phyloP scores from a whole-genome alignment of 2,329 filamentous ascomycete genomes.

The Laburnicola sp. region DNA sequence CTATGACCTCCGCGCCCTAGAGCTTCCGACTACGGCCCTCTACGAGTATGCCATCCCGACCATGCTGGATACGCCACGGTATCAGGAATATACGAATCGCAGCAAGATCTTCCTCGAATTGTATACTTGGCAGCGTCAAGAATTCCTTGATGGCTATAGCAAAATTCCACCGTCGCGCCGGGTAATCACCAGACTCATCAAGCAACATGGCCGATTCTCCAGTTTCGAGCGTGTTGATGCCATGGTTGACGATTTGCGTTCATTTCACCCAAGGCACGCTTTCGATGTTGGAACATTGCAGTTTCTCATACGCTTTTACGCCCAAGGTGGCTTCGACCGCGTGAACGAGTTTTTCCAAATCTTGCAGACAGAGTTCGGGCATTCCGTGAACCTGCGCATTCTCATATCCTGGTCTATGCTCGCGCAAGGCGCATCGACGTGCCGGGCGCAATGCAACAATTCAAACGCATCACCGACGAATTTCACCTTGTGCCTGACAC shows the following conservation, averaged over 20 bases:
- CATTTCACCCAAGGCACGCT: conserved; percentile 25
- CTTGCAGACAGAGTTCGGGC: conserved; percentile 16
- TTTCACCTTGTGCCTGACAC: conserved; percentile 62
- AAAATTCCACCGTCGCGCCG: conserved; percentile 26
- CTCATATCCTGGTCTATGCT: conserved; percentile 61
- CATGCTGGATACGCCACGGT: conserved; percentile 33
- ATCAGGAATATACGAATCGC: conserved; percentile 31
- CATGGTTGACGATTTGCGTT: conserved; percentile 31
- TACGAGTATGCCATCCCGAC: conserved; percentile 34
- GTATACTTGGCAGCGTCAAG: conserved; percentile 29
- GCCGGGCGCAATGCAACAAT: conserved; percentile 60
- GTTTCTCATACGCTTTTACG: conserved; percentile 34
- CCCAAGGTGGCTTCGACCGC: conserved; percentile 36
- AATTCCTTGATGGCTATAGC: conserved; percentile 16
- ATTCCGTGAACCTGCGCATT: conserved; percentile 16
- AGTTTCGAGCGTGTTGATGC: conserved; percentile 24
- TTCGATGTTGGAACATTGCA: conserved; percentile 26
- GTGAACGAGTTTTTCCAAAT: conserved; percentile 42
- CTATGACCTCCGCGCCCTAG: conserved; percentile 21
- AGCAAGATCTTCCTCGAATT: conserved; percentile 31
- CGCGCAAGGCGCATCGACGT: conserved; percentile 71
- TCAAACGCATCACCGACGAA: conserved; percentile 62
- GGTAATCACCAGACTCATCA: conserved; percentile 26
- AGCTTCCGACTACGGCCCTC: conserved; percentile 22
- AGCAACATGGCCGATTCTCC: conserved; percentile 21